Percentiles rank a stretch among this genome's conserved stretches.
These are phyloP conservation scores for Conticribra guillardii DNA, from an alignment of 108 stramenopile genomes.

Conservation along the genomic window DNA sequence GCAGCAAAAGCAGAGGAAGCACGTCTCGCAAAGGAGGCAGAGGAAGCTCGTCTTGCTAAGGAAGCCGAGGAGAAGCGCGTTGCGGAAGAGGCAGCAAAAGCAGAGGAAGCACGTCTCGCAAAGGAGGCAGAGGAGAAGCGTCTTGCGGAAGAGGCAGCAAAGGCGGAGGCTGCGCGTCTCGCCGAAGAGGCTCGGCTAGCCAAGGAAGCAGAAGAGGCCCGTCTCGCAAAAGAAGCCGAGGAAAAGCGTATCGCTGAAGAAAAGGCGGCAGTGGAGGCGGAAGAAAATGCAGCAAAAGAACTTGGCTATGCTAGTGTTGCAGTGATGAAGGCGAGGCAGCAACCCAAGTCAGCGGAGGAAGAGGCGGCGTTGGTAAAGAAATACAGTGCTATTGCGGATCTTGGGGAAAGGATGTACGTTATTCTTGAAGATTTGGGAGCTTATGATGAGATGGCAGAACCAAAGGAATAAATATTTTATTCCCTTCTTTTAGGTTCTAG, in stretches of 20 bases:
- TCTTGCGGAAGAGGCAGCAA: conserved; percentile 13
- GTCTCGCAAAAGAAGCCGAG: conserved; percentile 22
- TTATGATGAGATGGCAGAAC: conserved; percentile 14
- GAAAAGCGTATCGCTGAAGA: not conserved
- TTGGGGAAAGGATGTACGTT: conserved; percentile 58
- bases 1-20: too few species aligned
- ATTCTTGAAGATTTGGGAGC: conserved; percentile 60
- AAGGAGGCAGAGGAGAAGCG: conserved; percentile 9
- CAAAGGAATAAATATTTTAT: too few species aligned
- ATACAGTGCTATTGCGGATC: conserved; percentile 47
- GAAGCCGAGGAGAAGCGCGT: conserved; percentile 35
- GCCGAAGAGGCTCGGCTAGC: conserved; percentile 13
- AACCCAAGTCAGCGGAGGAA: conserved; percentile 36
- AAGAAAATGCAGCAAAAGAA: conserved; percentile 15
- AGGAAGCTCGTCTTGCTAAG: conserved; percentile 13
- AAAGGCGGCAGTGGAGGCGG: conserved; percentile 16
- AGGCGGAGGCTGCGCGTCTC: conserved; percentile 12
- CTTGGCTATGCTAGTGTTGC: conserved; percentile 32
- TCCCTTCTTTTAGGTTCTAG: too few species aligned
- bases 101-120: not conserved
- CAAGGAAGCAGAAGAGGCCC: conserved; percentile 13
- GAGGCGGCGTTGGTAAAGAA: conserved; percentile 36
- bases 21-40: conserved; percentile 14
- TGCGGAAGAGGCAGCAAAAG: conserved; percentile 34
- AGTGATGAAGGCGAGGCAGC: conserved; percentile 31